phyloP scores from a whole-genome alignment of 2,329 filamentous ascomycete species.

The Aspergillus eucalypticola region DNA sequence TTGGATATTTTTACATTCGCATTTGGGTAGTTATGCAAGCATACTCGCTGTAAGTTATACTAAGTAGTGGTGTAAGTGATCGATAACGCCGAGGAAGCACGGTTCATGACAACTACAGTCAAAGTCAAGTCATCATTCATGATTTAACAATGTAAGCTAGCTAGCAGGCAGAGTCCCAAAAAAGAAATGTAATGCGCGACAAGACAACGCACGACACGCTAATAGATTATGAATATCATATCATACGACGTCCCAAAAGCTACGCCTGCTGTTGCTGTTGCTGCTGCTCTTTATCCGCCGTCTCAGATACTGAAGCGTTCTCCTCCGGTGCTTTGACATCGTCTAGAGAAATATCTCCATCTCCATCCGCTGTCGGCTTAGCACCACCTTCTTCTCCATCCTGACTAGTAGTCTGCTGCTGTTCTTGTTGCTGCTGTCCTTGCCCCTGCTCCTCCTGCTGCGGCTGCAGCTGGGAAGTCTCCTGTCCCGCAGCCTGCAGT shows the following conservation, averaged over 20 bases:
- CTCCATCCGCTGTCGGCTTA: constrained; percentile 19
- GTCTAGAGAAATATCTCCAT: constrained; percentile 43
- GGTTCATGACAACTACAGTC: neutral
- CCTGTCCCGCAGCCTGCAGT: constrained; percentile 8
- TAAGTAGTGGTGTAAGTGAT: too few species aligned
- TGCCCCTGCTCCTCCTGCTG: neutral
- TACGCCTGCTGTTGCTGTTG: constrained; percentile 1
- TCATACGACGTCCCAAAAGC: neutral
- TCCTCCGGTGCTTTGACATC: constrained; percentile 27
- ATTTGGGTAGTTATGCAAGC: too few species aligned
- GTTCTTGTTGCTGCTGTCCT: too few species aligned
- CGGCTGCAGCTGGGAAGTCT: neutral
- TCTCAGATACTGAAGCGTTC: constrained; percentile 15
- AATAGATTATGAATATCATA: neutral
- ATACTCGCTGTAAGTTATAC: too few species aligned
- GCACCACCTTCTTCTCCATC: neutral
- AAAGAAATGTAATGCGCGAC: neutral
- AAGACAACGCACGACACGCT: neutral
- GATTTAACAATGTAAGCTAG: neutral
- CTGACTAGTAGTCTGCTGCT: neutral
- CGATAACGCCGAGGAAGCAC: too few species aligned
- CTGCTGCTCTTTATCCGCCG: constrained; percentile 3
- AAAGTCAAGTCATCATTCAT: neutral
- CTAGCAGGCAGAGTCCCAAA: neutral
- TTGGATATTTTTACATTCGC: too few species aligned